Evolutionary conservation across 225 moss, liverwort and hornwort genomes (phyloP).

Genomic region (Neckera pumila): DNA sequence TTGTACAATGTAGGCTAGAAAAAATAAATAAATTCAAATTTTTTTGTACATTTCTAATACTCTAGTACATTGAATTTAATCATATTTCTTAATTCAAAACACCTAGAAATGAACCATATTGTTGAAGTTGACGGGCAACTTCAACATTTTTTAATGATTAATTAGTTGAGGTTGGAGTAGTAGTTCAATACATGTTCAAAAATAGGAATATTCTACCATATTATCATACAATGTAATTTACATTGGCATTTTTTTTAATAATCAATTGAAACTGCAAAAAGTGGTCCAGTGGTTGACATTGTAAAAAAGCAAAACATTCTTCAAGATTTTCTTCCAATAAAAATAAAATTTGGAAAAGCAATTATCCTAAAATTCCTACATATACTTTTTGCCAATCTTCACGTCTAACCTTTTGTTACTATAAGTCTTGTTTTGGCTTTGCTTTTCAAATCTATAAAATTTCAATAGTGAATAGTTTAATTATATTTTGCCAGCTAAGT

Average conservation of each 20-base stretch:
- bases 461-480: not conserved
- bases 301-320: not conserved
- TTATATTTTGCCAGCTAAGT: too few relatives aligned
- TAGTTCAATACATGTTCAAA: rapidly evolving
- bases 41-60: too few relatives aligned
- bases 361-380: not conserved
- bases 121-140: not conserved
- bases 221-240: not conserved
- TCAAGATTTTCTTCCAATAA: not conserved
- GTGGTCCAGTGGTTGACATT: rapidly evolving
- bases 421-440: not conserved
- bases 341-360: not conserved
- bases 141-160: rapidly evolving
- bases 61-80: not conserved
- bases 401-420: not conserved
- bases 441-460: not conserved
- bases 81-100: not conserved
- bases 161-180: not conserved
- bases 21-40: not conserved
- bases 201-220: not conserved
- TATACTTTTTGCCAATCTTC: rapidly evolving
- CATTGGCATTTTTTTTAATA: too few relatives aligned
- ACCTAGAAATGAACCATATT: not conserved
- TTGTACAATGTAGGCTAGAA: not conserved
- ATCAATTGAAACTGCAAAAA: not conserved